phyloP scores from a whole-genome alignment of 768 basidiomycete genomes.

The Pholiota molesta region DNA sequence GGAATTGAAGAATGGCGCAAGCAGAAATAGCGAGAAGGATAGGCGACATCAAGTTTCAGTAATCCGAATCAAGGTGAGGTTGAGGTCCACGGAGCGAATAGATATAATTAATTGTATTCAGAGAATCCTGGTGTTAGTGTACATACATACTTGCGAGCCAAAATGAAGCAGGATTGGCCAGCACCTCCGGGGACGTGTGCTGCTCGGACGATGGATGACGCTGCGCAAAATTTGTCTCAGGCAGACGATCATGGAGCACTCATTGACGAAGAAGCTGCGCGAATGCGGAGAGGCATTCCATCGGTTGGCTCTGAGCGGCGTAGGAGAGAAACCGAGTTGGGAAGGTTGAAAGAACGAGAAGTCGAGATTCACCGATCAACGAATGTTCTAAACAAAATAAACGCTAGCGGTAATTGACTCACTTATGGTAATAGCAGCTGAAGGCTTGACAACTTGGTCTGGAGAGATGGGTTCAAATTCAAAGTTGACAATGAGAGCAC shows the following conservation, averaged over 20 bases:
- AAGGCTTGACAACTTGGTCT: slow-evolving; percentile 42
- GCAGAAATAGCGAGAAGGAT: no score
- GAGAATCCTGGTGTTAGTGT: not conserved
- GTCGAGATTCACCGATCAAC: not conserved
- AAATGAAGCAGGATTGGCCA: not conserved
- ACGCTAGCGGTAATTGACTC: slow-evolving; percentile 16
- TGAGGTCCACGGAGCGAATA: not conserved
- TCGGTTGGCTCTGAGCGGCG: slow-evolving; percentile 39
- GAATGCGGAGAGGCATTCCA: slow-evolving; percentile 34
- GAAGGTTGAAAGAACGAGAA: not conserved
- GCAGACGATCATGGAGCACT: not conserved
- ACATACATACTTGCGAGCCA: not conserved
- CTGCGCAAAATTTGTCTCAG: not conserved
- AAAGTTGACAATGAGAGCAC: slow-evolving; percentile 45
- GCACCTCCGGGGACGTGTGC: not conserved
- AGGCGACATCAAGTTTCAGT: not conserved
- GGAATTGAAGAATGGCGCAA: no score
- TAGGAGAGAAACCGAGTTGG: not conserved
- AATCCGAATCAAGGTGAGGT: not conserved
- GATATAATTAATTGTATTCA: not conserved
- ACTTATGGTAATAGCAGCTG: slow-evolving; percentile 54
- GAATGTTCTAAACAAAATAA: not conserved
- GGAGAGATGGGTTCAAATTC: slow-evolving; percentile 44
- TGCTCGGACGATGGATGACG: not conserved
- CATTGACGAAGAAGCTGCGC: slow-evolving; percentile 11